phyloP scores from a whole-genome alignment of 345 rosid genomes.

The Stellera chamaejasme region DNA sequence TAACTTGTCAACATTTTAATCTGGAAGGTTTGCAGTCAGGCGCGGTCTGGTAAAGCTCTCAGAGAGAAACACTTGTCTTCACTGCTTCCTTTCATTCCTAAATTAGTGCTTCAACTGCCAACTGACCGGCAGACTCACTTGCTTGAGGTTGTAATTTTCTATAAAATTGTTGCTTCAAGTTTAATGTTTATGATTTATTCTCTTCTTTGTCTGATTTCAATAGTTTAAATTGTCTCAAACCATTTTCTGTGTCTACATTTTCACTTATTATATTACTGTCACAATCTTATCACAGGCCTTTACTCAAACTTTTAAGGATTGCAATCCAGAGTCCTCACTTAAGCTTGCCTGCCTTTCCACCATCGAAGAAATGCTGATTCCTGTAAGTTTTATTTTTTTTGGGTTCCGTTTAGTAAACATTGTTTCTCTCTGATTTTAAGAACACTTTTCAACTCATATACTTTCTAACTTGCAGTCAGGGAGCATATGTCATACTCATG shows the following conservation, averaged over 20 bases:
- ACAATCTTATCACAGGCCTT: slow-evolving; percentile 57
- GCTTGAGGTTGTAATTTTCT: slow-evolving; percentile 51
- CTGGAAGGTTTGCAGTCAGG: slow-evolving; percentile 39
- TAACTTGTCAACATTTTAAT: slow-evolving; percentile 8
- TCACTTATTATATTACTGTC: slow-evolving; percentile 3
- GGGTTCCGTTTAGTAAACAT: neutral
- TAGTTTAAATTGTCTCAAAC: neutral
- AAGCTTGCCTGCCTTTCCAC: slow-evolving; percentile 56
- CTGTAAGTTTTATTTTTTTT: slow-evolving; percentile 42
- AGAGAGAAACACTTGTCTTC: slow-evolving; percentile 38
- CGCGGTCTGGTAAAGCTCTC: slow-evolving; percentile 28
- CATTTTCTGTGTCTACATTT: neutral
- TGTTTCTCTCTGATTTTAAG: too few species aligned
- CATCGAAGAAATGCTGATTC: slow-evolving; percentile 55
- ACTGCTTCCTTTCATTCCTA: slow-evolving; percentile 60
- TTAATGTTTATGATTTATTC: neutral
- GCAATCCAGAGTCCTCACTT: slow-evolving; percentile 54
- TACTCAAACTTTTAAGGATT: slow-evolving; percentile 49
- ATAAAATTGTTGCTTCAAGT: slow-evolving; percentile 8
- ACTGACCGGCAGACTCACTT: slow-evolving; percentile 47
- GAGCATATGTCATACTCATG: slow-evolving; percentile 25
- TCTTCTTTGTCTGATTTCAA: slow-evolving; percentile 2
- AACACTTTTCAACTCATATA: neutral
- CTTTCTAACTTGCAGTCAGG: slow-evolving; percentile 32
- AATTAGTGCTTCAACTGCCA: slow-evolving; percentile 39